Percentiles rank a stretch among this genome's conserved stretches.
Conservation (phyloP, 257 asterid species). For the Petrea volubilis region DNA sequence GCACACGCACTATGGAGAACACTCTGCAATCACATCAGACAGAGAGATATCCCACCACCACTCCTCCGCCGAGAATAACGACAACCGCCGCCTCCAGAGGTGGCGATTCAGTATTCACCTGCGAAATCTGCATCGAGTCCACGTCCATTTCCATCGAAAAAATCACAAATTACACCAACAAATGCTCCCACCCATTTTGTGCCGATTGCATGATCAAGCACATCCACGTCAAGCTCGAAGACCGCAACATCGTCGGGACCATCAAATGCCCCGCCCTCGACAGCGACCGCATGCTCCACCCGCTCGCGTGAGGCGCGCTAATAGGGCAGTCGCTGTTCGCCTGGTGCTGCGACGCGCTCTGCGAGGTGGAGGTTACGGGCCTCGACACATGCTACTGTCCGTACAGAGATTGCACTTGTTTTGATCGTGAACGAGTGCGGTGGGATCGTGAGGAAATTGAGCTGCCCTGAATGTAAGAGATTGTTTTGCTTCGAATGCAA, state of each 20-base stretch:
- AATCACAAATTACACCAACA: conserved; percentile 22
- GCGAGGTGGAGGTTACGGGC: conserved; percentile 47
- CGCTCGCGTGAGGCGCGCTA: conserved; percentile 41
- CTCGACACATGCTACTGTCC: conserved; percentile 57
- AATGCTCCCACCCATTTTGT: conserved; percentile 66
- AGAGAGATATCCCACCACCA: too few relatives aligned
- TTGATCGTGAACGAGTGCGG: conserved; percentile 78
- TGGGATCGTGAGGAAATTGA: conserved; percentile 39
- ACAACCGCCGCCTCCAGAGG: too few relatives aligned
- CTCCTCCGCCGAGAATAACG: too few relatives aligned
- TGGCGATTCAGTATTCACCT: conserved; percentile 49
- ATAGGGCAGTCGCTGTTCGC: conserved; percentile 43
- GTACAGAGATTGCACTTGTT: conserved; percentile 46
- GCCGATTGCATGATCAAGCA: conserved; percentile 59
- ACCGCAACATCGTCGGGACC: conserved; percentile 38
- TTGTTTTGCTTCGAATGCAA: conserved; percentile 59
- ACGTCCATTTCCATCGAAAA: conserved; percentile 2
- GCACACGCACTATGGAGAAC: too few relatives aligned
- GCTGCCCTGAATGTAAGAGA: conserved; percentile 61
- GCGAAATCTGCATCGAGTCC: conserved; percentile 70
- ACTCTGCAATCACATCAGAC: too few relatives aligned
- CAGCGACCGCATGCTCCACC: conserved; percentile 58
- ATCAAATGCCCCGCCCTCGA: conserved; percentile 63
- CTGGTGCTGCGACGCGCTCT: conserved; percentile 71
- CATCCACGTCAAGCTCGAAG: conserved; percentile 61